Base-by-base conservation (phyloP, 2,329 filamentous ascomycete species). In the Clarireedia hainanense region DNA sequence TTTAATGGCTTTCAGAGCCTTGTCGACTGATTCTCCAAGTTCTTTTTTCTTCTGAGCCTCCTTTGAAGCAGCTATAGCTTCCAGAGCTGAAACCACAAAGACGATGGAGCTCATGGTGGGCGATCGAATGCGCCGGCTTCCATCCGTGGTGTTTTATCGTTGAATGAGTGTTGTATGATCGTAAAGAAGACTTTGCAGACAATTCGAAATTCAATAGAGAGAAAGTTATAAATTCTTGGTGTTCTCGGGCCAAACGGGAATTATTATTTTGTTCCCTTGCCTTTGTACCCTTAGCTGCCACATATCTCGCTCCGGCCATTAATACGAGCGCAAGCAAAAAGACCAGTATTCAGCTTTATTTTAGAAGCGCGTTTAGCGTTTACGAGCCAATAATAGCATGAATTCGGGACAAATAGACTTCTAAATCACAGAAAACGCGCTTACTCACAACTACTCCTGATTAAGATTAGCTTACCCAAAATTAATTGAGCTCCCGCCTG, bases 51-150 rank as follows among this genome's bases (percentile, higher is more conserved):
- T 89, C 70, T 88, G 82, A 52, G 91, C 91, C 75, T 99, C 92
- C 74, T 92, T 95, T 47, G 91, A 95, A 55, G 86, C 81, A 58
- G 88, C 89, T 68, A 99, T 96, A 69, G 85, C 86, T 77, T 96
- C 94, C 69, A 99, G 76, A 40, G 94, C 92, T 68, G 89, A 91
- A 68, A 95, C 85, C 67, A 99, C 90, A 71, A 99, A 99, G 67
- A 96, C 91, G 67, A 95, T 85, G 64, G 94, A 97, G 79, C 87
- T 95, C 76, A 95, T 87, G 65, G 83, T 86, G 69, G 83, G 49
- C 63, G 65, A 58, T 62, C 57, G 52, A 54, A 56, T 59, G 54
- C 56, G 52, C 57, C 62, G 50, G 45, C 57, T 66, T 67, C 64
- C 65, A 65, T 67, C 58, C 63, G 63, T 58, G 27, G 2, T 20